Percentiles rank a stretch among this genome's conserved stretches.
Conservation (phyloP, 1,284 basidiomycete species). For the Porogramme epimiltina region DNA sequence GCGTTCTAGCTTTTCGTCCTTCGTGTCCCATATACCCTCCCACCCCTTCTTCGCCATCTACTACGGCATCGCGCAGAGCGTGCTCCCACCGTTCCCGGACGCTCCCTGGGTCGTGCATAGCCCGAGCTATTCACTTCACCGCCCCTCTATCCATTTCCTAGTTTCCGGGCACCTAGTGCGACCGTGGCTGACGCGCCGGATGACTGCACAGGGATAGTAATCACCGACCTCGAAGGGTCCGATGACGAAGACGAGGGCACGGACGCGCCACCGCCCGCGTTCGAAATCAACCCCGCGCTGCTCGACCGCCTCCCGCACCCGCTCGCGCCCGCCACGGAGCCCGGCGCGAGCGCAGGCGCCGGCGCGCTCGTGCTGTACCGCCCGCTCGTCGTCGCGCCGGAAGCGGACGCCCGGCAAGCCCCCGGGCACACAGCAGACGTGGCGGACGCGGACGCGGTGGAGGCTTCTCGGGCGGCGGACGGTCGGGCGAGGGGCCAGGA, state of each 20-base stretch:
- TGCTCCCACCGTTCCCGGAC: conserved; percentile 1
- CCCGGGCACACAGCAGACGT: conserved; percentile 15
- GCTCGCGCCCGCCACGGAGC: conserved; percentile 18
- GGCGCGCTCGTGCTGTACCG: conserved; percentile 64
- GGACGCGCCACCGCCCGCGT: conserved; percentile 1
- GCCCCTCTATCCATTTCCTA: background rate
- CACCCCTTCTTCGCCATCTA: background rate
- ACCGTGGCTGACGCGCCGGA: conserved; percentile 13
- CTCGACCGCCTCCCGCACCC: conserved; percentile 40
- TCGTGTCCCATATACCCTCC: conserved; percentile 1
- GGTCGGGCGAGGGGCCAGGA: background rate
- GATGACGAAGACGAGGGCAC: conserved; percentile 36
- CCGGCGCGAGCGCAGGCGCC: conserved; percentile 22
- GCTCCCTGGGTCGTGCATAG: background rate
- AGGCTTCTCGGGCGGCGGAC: background rate
- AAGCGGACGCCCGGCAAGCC: no score
- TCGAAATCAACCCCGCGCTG: conserved; percentile 48
- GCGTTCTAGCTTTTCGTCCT: conserved; percentile 22
- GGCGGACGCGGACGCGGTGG: background rate
- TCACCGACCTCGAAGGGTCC: conserved; percentile 63
- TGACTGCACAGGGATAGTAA: conserved; percentile 49
- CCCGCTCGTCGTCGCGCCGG: conserved; percentile 36
- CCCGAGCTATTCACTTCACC: background rate
- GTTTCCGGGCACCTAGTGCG: conserved; percentile 8
- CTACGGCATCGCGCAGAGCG: background rate